These are phyloP conservation scores for Ascodesmis nigricans DNA, from an alignment of 495 filamentous ascomycete species.

Conservation along the genomic window DNA sequence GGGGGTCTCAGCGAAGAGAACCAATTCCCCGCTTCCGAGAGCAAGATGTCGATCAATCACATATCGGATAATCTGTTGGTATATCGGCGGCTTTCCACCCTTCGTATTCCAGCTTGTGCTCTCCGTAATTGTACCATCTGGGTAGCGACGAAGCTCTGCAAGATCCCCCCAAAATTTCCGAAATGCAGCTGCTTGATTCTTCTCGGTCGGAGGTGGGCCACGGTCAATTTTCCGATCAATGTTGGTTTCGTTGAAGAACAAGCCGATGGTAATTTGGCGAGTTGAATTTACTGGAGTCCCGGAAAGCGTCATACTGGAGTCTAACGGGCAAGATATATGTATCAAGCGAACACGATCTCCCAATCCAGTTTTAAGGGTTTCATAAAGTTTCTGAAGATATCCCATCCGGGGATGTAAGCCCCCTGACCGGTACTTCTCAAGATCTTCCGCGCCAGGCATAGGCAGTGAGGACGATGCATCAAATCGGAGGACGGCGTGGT, in stretches of 20 bases:
- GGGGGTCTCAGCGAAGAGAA: constrained; percentile 39
- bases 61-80: constrained; percentile 58
- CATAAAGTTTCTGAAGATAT: constrained; percentile 36
- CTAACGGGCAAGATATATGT: constrained; percentile 28
- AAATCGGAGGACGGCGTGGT: constrained; percentile 45
- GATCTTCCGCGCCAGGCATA: constrained; percentile 6
- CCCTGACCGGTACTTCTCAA: not conserved
- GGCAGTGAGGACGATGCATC: constrained; percentile 35
- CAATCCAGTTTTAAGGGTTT: constrained; percentile 42
- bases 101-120: constrained; percentile 59
- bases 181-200: constrained; percentile 41
- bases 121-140: constrained; percentile 49
- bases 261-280: constrained; percentile 33
- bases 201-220: constrained; percentile 64
- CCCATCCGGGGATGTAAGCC: too few relatives aligned
- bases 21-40: constrained; percentile 28
- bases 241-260: constrained; percentile 50
- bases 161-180: constrained; percentile 60
- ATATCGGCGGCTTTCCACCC: constrained; percentile 36
- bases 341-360: constrained; percentile 52
- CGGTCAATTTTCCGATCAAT: constrained; percentile 56
- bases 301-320: not conserved
- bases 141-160: constrained; percentile 51
- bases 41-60: constrained; percentile 44
- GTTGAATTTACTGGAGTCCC: constrained; percentile 10